Percentiles rank a stretch among this genome's conserved stretches.
These are phyloP conservation scores for Cyberlindnera bimundalis DNA, from an alignment of 805 yeast genomes.

Conservation along the genomic window DNA sequence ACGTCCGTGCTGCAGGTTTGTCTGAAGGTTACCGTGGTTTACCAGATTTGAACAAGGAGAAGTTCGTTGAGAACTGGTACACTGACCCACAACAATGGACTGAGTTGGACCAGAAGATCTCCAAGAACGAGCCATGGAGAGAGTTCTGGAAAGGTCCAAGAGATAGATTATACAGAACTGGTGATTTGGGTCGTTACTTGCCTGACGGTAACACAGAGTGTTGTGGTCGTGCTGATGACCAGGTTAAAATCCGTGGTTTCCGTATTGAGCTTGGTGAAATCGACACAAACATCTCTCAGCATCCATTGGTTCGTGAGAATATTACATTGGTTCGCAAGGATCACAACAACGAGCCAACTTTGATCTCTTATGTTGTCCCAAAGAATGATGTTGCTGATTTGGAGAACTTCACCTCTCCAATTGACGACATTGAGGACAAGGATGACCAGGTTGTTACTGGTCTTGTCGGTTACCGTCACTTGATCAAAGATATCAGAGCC, in stretches of 20 bases:
- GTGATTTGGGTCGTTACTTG: constrained; percentile 93
- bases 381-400: constrained; percentile 48
- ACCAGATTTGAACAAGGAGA: constrained; percentile 83
- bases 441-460: constrained; percentile 74
- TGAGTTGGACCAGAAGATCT: constrained; percentile 45
- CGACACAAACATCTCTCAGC: constrained; percentile 95
- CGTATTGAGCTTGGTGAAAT: constrained; percentile 98
- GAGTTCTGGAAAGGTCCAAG: constrained; percentile 88
- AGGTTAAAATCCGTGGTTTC: constrained; percentile 97
- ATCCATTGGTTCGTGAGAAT: constrained; percentile 88
- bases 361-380: constrained; percentile 91
- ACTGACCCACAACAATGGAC: constrained; percentile 64
- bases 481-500: constrained; percentile 78
- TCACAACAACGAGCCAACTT: constrained; percentile 86
- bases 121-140: constrained; percentile 59
- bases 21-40: constrained; percentile 94
- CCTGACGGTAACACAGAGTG: constrained; percentile 99
- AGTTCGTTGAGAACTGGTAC: constrained; percentile 91
- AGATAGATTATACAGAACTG: constrained; percentile 94
- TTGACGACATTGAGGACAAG: constrained; percentile 39
- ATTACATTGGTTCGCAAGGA: constrained; percentile 89
- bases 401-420: constrained; percentile 40
- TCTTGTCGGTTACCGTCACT: constrained; percentile 66
- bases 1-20: constrained; percentile 96
- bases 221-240: constrained; percentile 98